Evolutionary conservation across 257 asterid species (phyloP).

Genomic region (Solanum peruvianum): DNA sequence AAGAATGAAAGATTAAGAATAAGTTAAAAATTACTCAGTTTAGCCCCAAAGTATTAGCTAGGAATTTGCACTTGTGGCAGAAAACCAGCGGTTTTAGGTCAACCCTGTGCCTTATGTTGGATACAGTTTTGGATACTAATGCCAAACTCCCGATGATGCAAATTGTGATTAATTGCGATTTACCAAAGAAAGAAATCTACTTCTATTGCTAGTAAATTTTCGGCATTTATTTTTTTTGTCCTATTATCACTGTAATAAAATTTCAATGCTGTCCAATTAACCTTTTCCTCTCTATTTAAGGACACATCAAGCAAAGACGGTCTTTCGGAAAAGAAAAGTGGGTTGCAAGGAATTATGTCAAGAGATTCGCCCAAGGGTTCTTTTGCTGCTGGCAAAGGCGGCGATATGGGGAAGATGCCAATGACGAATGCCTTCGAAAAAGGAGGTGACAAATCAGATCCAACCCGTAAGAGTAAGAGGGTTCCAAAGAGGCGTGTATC

Average conservation of each 20-base stretch:
- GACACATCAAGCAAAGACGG: constrained; percentile 39
- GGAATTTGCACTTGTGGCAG: neutral
- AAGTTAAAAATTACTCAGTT: neutral
- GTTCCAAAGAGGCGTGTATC: constrained; percentile 64
- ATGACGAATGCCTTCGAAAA: constrained; percentile 30
- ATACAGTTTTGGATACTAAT: neutral
- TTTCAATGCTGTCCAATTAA: constrained; percentile 5
- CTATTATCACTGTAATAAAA: constrained; percentile 5
- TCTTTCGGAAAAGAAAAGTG: constrained; percentile 35
- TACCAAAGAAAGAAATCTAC: neutral
- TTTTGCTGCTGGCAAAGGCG: constrained; percentile 43
- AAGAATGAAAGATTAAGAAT: neutral
- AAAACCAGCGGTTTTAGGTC: neutral
- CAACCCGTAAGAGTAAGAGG: constrained; percentile 85
- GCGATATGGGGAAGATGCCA: constrained; percentile 34
- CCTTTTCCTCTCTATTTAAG: constrained; percentile 30
- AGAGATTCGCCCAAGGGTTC: constrained; percentile 48
- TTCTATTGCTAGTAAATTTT: constrained; percentile 18
- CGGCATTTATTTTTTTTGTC: constrained; percentile 13
- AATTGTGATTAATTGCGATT: neutral
- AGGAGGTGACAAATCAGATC: constrained; percentile 50
- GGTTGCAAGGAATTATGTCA: constrained; percentile 47
- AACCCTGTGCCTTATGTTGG: neutral
- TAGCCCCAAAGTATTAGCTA: neutral
- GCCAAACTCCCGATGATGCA: neutral